Conservation (phyloP, 768 basidiomycete genomes). For the Heimioporus sp. region DNA sequence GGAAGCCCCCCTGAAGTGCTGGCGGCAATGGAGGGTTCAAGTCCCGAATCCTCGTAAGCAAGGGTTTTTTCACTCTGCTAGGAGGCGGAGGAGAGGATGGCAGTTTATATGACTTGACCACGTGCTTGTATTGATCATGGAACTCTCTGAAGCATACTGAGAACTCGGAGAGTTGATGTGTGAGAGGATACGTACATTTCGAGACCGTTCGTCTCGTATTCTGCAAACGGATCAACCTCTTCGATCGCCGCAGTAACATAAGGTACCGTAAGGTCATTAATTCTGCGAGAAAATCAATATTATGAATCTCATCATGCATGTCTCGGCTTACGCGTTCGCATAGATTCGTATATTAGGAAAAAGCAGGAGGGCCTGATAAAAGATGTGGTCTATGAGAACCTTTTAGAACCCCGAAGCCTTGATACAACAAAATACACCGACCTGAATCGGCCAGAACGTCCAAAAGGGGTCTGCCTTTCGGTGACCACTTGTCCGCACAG, state of each 20-base stretch:
- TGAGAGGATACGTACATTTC: slow-evolving; percentile 47
- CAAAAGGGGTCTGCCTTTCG: slow-evolving; percentile 62
- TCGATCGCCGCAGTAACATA: slow-evolving; percentile 79
- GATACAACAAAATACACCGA: slow-evolving; percentile 24
- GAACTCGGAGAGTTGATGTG: slow-evolving; percentile 1
- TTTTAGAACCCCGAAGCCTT: not conserved
- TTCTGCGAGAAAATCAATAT: slow-evolving; percentile 33
- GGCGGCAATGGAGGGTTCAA: slow-evolving; percentile 54
- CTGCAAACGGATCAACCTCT: slow-evolving; percentile 60
- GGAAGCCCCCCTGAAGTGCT: slow-evolving; percentile 56
- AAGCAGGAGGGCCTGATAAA: slow-evolving; percentile 65
- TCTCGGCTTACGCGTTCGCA: slow-evolving; percentile 64
- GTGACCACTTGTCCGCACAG: slow-evolving; percentile 69
- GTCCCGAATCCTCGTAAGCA: slow-evolving; percentile 44
- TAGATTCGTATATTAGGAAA: slow-evolving; percentile 76
- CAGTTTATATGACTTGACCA: slow-evolving; percentile 53
- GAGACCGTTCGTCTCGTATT: slow-evolving; percentile 54
- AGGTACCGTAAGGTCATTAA: slow-evolving; percentile 80
- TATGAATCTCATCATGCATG: not conserved
- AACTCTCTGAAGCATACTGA: slow-evolving; percentile 42
- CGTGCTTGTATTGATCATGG: slow-evolving; percentile 51
- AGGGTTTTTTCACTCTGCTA: slow-evolving; percentile 39
- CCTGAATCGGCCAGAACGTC: slow-evolving; percentile 82
- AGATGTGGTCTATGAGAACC: slow-evolving; percentile 56
- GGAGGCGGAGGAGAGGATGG: slow-evolving; percentile 44